Base-by-base conservation (phyloP, 305 asterid species). In the Solanum aculeatissimum region DNA sequence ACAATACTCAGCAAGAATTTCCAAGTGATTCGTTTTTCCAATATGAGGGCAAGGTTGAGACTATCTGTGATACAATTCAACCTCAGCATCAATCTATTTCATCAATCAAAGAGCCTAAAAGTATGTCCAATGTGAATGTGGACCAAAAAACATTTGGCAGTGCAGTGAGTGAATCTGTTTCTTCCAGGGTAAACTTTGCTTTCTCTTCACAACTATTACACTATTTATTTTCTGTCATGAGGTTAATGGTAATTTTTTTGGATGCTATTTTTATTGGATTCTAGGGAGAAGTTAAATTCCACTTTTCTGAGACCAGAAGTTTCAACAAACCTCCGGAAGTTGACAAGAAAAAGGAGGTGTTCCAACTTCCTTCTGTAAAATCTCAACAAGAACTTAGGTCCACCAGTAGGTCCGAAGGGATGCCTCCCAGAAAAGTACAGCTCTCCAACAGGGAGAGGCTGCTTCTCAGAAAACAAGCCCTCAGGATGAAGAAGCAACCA, bases 371-470 rank as follows among this genome's bases (percentile, higher is more conserved):
- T 69, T 82, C 83, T 77, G 84, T 75, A 81, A 88, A 87, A 69
- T 62, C 87, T 77, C 86, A 85, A 78, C 69, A 83, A 58, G 82
- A 89, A 79, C 86, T 87, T 87, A 87, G 84, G 85, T 80, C 86
- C 83, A 51, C 43, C 18, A 89, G 85, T 83, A 84, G 71, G 83
- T 84, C 89, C 47, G 81, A 55, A 16, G 42, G 66, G 81, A 81
- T 51, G 81, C 85, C 93, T 86, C 81, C 78, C 18, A 87, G 88
- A 89, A 84, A 89, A 62, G 40, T 88, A 81, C 92, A 85, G 75
- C 97, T 97, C 80, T 93, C 98, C 83, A 97, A 97, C 87, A 94
- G 85, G 90, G 98, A 97, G 92, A 92, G 99, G 88, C 92, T 97
- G 85, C 92, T 92, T 86, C 90, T 97, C 83, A 90, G 99, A 83